A percentile compares a stretch with the other conserved stretches of the same genome.
Evolutionary conservation across 2,329 filamentous ascomycete species (phyloP).

Genomic region (Monosporascus sp.): DNA sequence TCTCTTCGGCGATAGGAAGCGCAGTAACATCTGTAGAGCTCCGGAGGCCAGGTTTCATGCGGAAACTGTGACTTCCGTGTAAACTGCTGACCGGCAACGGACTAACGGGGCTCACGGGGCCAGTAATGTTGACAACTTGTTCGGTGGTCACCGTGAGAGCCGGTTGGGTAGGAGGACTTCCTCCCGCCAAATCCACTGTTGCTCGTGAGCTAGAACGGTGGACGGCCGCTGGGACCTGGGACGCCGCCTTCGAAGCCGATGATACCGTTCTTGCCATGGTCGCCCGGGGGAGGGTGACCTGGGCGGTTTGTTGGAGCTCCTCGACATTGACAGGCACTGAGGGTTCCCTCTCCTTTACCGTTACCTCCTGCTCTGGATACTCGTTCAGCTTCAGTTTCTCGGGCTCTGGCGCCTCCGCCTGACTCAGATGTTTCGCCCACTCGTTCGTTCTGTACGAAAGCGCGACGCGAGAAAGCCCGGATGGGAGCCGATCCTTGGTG

Average conservation of each 20-base stretch:
- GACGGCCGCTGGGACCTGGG: background rate
- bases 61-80: constrained; percentile 15
- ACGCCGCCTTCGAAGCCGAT: constrained; percentile 19
- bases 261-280: constrained; percentile 25
- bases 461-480: constrained; percentile 69
- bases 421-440: constrained; percentile 85
- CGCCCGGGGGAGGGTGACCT: constrained; percentile 40
- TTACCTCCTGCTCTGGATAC: constrained; percentile 24
- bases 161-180: constrained; percentile 1
- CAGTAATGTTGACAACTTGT: constrained; percentile 2
- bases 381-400: constrained; percentile 53
- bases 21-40: constrained; percentile 22
- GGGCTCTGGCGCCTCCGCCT: constrained; percentile 66
- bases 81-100: background rate
- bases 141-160: background rate
- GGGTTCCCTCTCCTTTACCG: constrained; percentile 41
- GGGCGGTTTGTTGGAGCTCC: constrained; percentile 60
- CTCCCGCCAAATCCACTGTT: background rate
- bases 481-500: constrained; percentile 59
- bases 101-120: constrained; percentile 4
- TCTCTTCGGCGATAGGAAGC: constrained; percentile 42
- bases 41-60: constrained; percentile 20
- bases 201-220: constrained; percentile 7
- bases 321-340: constrained; percentile 56
- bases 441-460: constrained; percentile 87